Conservation (phyloP, 805 yeast species). For the Suhomyces sp. region DNA sequence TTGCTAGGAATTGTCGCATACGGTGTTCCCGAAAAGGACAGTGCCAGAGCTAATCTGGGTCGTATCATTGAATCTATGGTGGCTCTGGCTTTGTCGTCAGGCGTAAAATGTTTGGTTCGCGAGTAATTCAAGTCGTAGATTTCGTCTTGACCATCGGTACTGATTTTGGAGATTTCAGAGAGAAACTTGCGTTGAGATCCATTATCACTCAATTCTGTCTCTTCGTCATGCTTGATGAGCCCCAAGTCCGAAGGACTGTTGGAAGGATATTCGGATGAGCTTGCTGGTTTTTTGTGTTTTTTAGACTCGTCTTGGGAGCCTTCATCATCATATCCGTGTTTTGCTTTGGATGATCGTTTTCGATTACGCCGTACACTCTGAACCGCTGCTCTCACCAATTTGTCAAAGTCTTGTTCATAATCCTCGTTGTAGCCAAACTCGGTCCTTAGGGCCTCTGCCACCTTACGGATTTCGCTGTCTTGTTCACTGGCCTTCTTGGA, state of each 20-base stretch:
- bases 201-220: conserved; percentile 1
- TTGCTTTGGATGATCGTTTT: conserved; percentile 52
- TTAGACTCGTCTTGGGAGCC: too few relatives aligned
- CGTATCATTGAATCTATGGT: conserved; percentile 49
- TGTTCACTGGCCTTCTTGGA: conserved; percentile 88
- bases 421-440: conserved; percentile 73
- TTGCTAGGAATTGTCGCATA: too few relatives aligned
- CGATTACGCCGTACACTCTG: conserved; percentile 91
- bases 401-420: conserved; percentile 74
- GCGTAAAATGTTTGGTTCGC: conserved; percentile 25
- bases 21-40: not conserved
- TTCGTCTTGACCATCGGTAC: conserved; percentile 35
- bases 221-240: too few relatives aligned
- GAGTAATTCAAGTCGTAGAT: conserved; percentile 35
- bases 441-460: conserved; percentile 70
- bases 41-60: conserved; percentile 25
- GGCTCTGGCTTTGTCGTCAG: conserved; percentile 41
- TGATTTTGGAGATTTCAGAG: conserved; percentile 35
- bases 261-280: too few relatives aligned
- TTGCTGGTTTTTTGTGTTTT: too few relatives aligned
- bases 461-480: conserved; percentile 73
- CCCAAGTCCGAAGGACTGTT: too few relatives aligned
- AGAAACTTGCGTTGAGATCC: conserved; percentile 19
- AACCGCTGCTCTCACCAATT: conserved; percentile 87
- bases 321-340: conserved; percentile 12